phyloP scores from a whole-genome alignment of 2,329 filamentous ascomycete species.

The Hypoxylon sp. region DNA sequence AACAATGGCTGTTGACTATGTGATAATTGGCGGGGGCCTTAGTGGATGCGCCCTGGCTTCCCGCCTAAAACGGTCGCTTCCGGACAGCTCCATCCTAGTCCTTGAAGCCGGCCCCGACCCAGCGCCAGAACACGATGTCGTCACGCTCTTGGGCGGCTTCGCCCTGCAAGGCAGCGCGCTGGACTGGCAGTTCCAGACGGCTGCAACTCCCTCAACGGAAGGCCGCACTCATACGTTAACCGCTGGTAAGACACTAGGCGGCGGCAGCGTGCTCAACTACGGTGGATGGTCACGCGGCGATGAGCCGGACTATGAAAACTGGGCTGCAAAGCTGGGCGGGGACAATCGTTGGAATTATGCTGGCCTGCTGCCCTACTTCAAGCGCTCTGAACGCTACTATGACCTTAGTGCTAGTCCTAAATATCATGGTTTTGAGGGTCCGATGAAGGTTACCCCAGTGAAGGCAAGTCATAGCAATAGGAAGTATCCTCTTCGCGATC shows the following conservation, averaged over 20 bases:
- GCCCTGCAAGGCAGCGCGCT: conserved; percentile 20
- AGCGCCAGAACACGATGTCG: conserved; percentile 16
- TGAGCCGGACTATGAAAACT: conserved; percentile 62
- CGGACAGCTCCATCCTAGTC: conserved; percentile 17
- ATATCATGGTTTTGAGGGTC: conserved; percentile 57
- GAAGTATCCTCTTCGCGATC: conserved; percentile 56
- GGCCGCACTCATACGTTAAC: conserved; percentile 15
- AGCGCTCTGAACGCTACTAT: conserved; percentile 55
- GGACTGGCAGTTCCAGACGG: conserved; percentile 27
- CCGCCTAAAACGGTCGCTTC: conserved; percentile 10
- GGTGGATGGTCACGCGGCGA: conserved; percentile 62
- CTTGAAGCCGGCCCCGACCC: conserved; percentile 26
- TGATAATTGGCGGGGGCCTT: conserved; percentile 29
- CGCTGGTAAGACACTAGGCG: conserved; percentile 28
- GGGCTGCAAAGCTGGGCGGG: conserved; percentile 52
- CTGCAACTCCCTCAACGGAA: conserved; percentile 13
- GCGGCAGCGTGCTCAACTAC: conserved; percentile 35
- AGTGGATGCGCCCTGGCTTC: conserved; percentile 24
- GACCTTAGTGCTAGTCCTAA: conserved; percentile 48
- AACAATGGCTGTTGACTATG: conserved; percentile 15
- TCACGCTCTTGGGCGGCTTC: conserved; percentile 17
- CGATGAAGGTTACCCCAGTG: conserved; percentile 52
- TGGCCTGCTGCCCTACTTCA: conserved; percentile 61
- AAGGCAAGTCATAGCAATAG: conserved; percentile 51
- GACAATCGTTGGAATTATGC: conserved; percentile 62